Evolutionary conservation across 2,329 filamentous ascomycete species (phyloP).

Genomic region (Madurella mycetomatis): DNA sequence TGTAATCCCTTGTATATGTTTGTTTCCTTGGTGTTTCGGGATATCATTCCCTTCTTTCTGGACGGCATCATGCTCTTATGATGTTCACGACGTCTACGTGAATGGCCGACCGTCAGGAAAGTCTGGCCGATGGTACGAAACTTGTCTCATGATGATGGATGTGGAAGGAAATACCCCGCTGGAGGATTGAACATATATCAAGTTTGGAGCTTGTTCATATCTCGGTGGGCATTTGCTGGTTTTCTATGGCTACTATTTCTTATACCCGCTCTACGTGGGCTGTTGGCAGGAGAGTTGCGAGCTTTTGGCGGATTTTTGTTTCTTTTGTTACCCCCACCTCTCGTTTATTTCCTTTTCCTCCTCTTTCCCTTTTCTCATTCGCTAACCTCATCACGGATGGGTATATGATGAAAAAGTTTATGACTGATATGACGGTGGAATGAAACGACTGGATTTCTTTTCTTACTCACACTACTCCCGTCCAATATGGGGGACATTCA

Average conservation of each 20-base stretch:
- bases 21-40: constrained; percentile 5
- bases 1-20: constrained; percentile 24
- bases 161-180: constrained; percentile 25
- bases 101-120: constrained; percentile 1
- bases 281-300: neutral
- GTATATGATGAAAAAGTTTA: constrained; percentile 10
- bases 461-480: neutral
- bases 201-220: constrained; percentile 22
- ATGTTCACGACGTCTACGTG: constrained; percentile 19
- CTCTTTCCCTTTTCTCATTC: constrained; percentile 2
- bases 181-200: constrained; percentile 24
- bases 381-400: constrained; percentile 11
- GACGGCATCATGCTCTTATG: constrained; percentile 4
- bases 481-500: neutral
- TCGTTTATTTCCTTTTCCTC: constrained; percentile 1
- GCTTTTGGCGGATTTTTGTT: neutral
- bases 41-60: constrained; percentile 1
- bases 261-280: constrained; percentile 8
- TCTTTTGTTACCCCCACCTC: neutral
- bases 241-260: constrained; percentile 6
- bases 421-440: constrained; percentile 12
- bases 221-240: constrained; percentile 16
- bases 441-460: constrained; percentile 5
- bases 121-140: constrained; percentile 10
- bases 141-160: constrained; percentile 10